Conservation (phyloP, 345 rosid species). For the Gynandropsis gynandra region DNA sequence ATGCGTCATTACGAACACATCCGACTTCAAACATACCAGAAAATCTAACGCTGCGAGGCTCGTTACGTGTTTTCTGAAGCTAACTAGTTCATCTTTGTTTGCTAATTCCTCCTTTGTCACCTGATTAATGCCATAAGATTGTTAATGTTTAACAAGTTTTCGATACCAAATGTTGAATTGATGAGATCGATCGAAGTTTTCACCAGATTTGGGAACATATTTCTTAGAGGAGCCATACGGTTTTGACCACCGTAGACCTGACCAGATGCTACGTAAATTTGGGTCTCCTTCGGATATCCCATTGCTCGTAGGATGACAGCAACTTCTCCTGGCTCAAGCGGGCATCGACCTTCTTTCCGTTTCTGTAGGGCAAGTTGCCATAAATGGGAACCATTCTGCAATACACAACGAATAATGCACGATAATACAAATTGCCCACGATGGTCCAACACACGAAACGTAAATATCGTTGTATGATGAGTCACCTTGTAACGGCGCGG, state of each 20-base stretch:
- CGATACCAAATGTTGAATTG: not conserved
- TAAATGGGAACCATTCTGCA: slow-evolving; percentile 97
- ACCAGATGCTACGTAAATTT: slow-evolving; percentile 99
- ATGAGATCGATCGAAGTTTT: not conserved
- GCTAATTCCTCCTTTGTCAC: slow-evolving; percentile 98
- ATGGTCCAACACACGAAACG: slow-evolving; percentile 8
- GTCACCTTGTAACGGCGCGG: slow-evolving; percentile 94
- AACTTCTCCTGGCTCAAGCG: slow-evolving; percentile 99
- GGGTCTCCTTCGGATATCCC: slow-evolving; percentile 99
- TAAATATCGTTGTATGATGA: not conserved
- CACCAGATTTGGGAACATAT: slow-evolving; percentile 98
- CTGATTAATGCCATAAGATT: slow-evolving; percentile 31
- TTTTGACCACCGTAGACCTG: slow-evolving; percentile 98
- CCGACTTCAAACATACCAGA: slow-evolving; percentile 92
- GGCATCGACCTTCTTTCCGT: slow-evolving; percentile 98
- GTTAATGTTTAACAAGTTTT: not conserved
- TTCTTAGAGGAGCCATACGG: slow-evolving; percentile 95
- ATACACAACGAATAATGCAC: not conserved
- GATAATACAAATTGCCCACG: too few relatives aligned
- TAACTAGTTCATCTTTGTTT: slow-evolving; percentile 60
- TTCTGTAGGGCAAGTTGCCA: slow-evolving; percentile 94
- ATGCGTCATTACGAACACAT: slow-evolving; percentile 98
- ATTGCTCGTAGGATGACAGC: slow-evolving; percentile 95
- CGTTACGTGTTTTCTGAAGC: slow-evolving; percentile 91
- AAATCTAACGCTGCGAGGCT: slow-evolving; percentile 98